phyloP scores from a whole-genome alignment of 1,139 yeast species.

The Diutina neorugosa region DNA sequence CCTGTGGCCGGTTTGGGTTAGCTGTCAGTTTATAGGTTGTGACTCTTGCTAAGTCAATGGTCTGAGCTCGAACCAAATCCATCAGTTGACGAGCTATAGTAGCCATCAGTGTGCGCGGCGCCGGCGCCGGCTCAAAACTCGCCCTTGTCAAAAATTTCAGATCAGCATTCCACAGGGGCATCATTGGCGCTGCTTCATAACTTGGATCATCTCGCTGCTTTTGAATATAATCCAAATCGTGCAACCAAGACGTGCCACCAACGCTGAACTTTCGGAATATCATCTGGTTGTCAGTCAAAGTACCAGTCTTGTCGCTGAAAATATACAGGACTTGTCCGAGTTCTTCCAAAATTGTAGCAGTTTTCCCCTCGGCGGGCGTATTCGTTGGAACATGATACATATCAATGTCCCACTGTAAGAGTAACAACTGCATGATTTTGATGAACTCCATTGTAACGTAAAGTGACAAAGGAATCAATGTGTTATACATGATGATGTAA shows the following conservation, averaged over 20 bases:
- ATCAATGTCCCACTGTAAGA: slow-evolving; percentile 83
- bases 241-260: slow-evolving; percentile 85
- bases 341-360: slow-evolving; percentile 92
- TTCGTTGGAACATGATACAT: slow-evolving; percentile 80
- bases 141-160: background rate
- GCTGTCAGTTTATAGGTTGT: slow-evolving; percentile 28
- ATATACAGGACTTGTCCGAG: slow-evolving; percentile 92
- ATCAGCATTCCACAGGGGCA: slow-evolving; percentile 3
- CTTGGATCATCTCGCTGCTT: background rate
- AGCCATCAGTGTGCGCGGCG: slow-evolving; percentile 1
- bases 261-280: slow-evolving; percentile 73
- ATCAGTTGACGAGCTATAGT: slow-evolving; percentile 3
- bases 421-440: slow-evolving; percentile 70
- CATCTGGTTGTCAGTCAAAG: slow-evolving; percentile 87
- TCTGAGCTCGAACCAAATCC: background rate
- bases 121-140: slow-evolving; percentile 1
- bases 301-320: slow-evolving; percentile 95
- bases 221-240: slow-evolving; percentile 45
- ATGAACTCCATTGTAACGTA: slow-evolving; percentile 96
- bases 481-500: slow-evolving; percentile 91
- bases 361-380: slow-evolving; percentile 90
- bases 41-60: background rate
- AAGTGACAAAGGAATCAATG: slow-evolving; percentile 85
- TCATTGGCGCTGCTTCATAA: background rate
- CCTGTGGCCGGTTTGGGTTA: slow-evolving; percentile 21